phyloP scores from a whole-genome alignment of 1,284 basidiomycete genomes.

The Stygiomarasmius scandens region DNA sequence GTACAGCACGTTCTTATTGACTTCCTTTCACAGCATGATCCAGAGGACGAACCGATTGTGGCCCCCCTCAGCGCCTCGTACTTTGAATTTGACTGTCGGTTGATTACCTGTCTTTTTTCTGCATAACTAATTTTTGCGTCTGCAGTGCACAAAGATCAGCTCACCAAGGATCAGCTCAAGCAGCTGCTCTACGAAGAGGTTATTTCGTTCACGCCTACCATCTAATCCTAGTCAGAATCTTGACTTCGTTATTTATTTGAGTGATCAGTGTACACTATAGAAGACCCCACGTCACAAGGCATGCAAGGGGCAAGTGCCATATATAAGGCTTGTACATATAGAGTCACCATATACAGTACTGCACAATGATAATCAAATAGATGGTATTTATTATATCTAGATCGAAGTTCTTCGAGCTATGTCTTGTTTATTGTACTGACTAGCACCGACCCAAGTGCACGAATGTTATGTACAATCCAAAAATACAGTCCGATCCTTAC shows the following conservation, averaged over 20 bases:
- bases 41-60: constrained; percentile 90
- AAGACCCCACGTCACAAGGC: too few relatives aligned
- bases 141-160: constrained; percentile 74
- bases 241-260: background rate
- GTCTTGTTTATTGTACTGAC: background rate
- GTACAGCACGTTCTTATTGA: too few relatives aligned
- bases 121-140: background rate
- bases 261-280: too few relatives aligned
- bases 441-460: background rate
- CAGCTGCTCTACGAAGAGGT: constrained; percentile 67
- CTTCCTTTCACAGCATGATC: constrained; percentile 47
- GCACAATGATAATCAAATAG: too few relatives aligned
- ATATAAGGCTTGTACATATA: too few relatives aligned
- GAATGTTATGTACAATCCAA: background rate
- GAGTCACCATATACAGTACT: too few relatives aligned
- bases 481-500: background rate
- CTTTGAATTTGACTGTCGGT: constrained; percentile 89
- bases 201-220: constrained; percentile 8
- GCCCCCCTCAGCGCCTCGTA: constrained; percentile 88
- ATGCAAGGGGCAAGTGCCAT: too few relatives aligned
- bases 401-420: too few relatives aligned
- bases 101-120: constrained; percentile 1
- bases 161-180: constrained; percentile 78
- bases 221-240: background rate
- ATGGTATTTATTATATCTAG: too few relatives aligned